A percentile compares a stretch with the other conserved stretches of the same genome.
These are phyloP conservation scores for Psilocybe azurescens DNA, from an alignment of 768 basidiomycete genomes.

Conservation along the genomic window DNA sequence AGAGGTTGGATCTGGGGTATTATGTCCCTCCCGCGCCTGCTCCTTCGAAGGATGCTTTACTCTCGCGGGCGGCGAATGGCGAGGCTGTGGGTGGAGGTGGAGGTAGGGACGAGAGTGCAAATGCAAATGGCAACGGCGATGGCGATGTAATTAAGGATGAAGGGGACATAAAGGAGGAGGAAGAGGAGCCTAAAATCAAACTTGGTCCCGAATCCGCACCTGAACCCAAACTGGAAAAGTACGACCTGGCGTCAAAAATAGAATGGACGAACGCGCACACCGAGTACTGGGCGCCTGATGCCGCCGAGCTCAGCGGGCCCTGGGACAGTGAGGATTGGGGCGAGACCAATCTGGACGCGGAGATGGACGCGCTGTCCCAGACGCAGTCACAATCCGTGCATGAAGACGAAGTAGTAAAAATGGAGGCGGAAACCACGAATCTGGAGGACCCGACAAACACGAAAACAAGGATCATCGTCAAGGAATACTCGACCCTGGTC, in stretches of 20 bases:
- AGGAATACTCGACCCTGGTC: conserved; percentile 30
- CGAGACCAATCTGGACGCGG: neutral
- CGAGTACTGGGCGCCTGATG: conserved; percentile 25
- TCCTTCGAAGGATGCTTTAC: neutral
- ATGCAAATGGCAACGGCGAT: too few relatives aligned
- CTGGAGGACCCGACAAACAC: too few relatives aligned
- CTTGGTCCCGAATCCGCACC: neutral
- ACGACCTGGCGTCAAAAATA: conserved; percentile 23
- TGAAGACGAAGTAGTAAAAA: too few relatives aligned
- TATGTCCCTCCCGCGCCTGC: conserved; percentile 20
- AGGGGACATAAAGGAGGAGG: neutral
- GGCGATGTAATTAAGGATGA: too few relatives aligned
- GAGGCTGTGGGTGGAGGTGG: neutral
- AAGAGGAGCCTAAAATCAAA: neutral
- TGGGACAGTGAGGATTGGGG: conserved; percentile 16
- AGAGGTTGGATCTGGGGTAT: conserved; percentile 25
- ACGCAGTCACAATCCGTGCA: neutral
- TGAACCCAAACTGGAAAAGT: conserved; percentile 1
- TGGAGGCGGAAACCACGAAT: too few relatives aligned
- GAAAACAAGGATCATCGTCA: conserved; percentile 21
- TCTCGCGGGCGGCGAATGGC: neutral
- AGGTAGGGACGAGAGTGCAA: neutral
- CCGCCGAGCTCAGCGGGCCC: neutral
- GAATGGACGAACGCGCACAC: conserved; percentile 23
- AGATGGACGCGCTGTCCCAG: neutral